A percentile compares a stretch with the other conserved stretches of the same genome.
phyloP scores from a whole-genome alignment of 768 basidiomycete species.

The Xerocomus spinulosus region DNA sequence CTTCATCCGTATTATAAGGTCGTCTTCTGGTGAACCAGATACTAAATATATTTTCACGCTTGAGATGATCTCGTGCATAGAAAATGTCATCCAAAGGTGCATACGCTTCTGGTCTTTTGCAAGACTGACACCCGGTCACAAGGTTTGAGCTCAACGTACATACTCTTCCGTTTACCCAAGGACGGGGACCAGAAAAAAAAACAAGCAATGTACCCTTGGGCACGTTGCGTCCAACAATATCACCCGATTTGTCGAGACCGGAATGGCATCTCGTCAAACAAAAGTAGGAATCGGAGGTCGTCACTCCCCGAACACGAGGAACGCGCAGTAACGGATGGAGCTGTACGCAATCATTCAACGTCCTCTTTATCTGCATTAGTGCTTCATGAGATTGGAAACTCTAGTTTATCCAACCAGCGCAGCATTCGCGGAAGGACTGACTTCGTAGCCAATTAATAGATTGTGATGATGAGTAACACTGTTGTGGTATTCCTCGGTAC shows the following conservation, averaged over 20 bases:
- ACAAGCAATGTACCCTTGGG: too few relatives aligned
- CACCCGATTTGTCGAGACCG: not conserved
- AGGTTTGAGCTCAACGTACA: not conserved
- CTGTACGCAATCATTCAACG: not conserved
- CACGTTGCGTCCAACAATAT: not conserved
- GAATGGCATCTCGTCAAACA: too few relatives aligned
- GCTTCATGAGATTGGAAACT: not conserved
- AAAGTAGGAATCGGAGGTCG: too few relatives aligned
- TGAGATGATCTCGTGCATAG: too few relatives aligned
- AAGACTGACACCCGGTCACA: too few relatives aligned
- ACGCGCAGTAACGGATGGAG: not conserved
- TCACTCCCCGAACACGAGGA: not conserved
- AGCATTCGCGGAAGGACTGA: not conserved
- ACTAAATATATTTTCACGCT: too few relatives aligned
- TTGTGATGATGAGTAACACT: not conserved
- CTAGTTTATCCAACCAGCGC: not conserved
- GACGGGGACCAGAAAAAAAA: too few relatives aligned
- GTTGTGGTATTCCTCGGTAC: not conserved
- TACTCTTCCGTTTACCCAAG: not conserved
- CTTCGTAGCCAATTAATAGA: not conserved
- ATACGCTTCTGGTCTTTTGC: too few relatives aligned
- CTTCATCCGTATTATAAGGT: too few relatives aligned
- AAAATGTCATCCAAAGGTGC: too few relatives aligned
- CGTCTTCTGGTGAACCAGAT: too few relatives aligned
- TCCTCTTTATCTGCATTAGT: not conserved